Evolutionary conservation across 306 rosid species (phyloP).

Genomic region (Benincasa hispida): DNA sequence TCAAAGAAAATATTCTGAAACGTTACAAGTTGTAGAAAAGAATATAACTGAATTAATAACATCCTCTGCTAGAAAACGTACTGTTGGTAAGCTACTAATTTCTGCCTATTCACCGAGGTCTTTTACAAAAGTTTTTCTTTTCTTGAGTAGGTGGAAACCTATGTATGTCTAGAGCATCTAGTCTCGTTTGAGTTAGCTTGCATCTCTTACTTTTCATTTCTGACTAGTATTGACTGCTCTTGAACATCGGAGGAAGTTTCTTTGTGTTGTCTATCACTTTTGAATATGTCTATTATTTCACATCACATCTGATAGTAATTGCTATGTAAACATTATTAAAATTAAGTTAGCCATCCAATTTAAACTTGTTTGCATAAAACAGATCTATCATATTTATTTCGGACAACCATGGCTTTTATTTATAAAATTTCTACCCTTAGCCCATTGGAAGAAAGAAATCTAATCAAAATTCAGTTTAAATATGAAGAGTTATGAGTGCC

Average conservation of each 20-base stretch:
- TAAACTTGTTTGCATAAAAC: not conserved
- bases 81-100: constrained; percentile 31
- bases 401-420: not conserved
- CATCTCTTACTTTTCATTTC: not conserved
- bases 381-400: not conserved
- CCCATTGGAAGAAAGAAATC: not conserved
- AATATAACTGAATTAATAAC: constrained; percentile 54
- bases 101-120: not conserved
- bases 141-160: not conserved
- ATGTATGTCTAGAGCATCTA: not conserved
- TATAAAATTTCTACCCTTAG: not conserved
- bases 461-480: not conserved
- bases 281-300: not conserved
- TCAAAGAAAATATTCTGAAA: constrained; percentile 47
- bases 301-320: not conserved
- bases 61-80: constrained; percentile 64
- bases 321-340: not conserved
- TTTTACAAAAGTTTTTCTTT: not conserved
- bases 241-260: not conserved
- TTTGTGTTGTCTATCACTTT: not conserved
- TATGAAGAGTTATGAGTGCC: not conserved
- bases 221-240: not conserved
- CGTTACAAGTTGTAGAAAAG: constrained; percentile 36
- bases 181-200: not conserved
- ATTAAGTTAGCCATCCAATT: not conserved